Evolutionary conservation across 179 eudicot genomes (phyloP).

Genomic region (Silene coronaria): DNA sequence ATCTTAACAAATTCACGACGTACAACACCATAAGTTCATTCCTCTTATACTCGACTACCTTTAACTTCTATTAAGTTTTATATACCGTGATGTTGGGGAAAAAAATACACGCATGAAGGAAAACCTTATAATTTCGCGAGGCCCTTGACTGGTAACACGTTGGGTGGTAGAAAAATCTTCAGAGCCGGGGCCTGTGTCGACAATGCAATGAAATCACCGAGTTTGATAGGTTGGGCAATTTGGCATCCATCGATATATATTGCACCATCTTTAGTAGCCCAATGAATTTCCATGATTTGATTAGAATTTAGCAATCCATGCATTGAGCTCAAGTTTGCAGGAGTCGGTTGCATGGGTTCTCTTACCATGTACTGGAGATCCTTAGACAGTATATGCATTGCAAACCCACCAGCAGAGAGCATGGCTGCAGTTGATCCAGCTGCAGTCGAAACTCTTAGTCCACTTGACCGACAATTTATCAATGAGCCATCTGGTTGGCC

Average conservation of each 20-base stretch:
- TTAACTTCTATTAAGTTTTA: not conserved
- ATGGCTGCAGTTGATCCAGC: slow-evolving; percentile 97
- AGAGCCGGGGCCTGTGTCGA: slow-evolving; percentile 57
- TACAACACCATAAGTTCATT: slow-evolving; percentile 7
- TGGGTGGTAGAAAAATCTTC: slow-evolving; percentile 59
- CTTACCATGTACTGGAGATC: slow-evolving; percentile 83
- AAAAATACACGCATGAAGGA: not conserved
- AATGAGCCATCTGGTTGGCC: slow-evolving; percentile 31
- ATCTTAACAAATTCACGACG: not conserved
- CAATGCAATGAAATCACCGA: slow-evolving; percentile 58
- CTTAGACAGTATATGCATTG: slow-evolving; percentile 66
- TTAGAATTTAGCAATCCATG: slow-evolving; percentile 51
- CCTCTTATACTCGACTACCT: not conserved
- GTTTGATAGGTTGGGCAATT: slow-evolving; percentile 38
- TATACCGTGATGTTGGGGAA: not conserved
- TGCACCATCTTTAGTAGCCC: slow-evolving; percentile 61
- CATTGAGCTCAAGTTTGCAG: slow-evolving; percentile 39
- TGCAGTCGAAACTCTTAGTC: slow-evolving; percentile 83
- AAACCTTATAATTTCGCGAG: slow-evolving; percentile 26
- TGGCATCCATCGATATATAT: slow-evolving; percentile 78
- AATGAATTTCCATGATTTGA: slow-evolving; percentile 49
- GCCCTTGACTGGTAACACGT: slow-evolving; percentile 20
- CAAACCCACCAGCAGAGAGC: slow-evolving; percentile 81
- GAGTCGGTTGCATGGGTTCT: slow-evolving; percentile 60
- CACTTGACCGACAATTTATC: slow-evolving; percentile 70